These are phyloP conservation scores for Pelargonium cotyledonis DNA, from an alignment of 441 rosid species.

Conservation along the genomic window DNA sequence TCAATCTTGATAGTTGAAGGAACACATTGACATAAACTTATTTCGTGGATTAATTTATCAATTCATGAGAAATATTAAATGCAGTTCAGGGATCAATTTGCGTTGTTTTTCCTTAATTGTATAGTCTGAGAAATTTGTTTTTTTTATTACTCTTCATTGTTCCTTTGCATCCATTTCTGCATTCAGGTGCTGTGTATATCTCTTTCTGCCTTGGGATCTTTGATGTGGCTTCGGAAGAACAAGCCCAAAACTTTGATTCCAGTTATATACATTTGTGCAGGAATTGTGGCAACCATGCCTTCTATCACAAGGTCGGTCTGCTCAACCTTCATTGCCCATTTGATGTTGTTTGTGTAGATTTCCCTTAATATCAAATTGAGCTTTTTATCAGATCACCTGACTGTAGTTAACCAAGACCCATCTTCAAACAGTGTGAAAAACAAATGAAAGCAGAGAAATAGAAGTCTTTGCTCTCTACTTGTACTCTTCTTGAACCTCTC, in stretches of 20 bases:
- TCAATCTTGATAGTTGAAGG: too few relatives aligned
- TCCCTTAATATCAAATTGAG: too few relatives aligned
- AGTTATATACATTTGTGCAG: slow-evolving; percentile 72
- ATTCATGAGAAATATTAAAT: not conserved
- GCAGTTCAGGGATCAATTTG: not conserved
- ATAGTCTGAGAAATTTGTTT: not conserved
- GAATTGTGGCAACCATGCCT: slow-evolving; percentile 91
- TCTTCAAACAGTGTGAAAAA: too few relatives aligned
- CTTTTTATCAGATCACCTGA: too few relatives aligned
- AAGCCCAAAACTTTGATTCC: slow-evolving; percentile 83
- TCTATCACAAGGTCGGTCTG: slow-evolving; percentile 58
- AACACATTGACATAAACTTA: too few relatives aligned
- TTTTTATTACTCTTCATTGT: not conserved
- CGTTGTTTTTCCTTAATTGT: not conserved
- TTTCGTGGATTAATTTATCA: too few relatives aligned
- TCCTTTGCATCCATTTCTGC: slow-evolving; percentile 13
- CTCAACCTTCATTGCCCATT: slow-evolving; percentile 4
- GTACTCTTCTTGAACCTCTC: too few relatives aligned
- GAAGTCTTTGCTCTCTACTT: too few relatives aligned
- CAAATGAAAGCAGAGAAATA: too few relatives aligned
- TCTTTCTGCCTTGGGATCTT: slow-evolving; percentile 82
- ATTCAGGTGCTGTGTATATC: slow-evolving; percentile 77
- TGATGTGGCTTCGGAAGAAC: slow-evolving; percentile 95
- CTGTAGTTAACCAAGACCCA: too few relatives aligned
- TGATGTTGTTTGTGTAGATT: too few relatives aligned